Base-by-base conservation (phyloP, 768 basidiomycete species). In the Antrodiella citrinella region DNA sequence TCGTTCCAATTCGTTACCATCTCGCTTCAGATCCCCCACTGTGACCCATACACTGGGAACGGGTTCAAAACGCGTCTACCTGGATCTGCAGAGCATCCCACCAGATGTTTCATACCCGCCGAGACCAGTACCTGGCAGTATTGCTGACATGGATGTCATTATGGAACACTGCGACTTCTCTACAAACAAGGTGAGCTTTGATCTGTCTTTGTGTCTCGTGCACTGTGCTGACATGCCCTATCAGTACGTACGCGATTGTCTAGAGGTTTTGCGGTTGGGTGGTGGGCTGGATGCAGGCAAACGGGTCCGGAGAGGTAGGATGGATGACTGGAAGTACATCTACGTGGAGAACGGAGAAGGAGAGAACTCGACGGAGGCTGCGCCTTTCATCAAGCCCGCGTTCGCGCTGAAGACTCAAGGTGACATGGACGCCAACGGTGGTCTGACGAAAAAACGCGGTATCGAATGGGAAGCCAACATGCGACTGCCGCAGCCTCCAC, bases 231-330 rank as follows among this genome's bases (percentile, higher is more conserved):
- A n/a, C n/a, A n/a, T n/a, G n/a, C n/a, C n/a, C n/a, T n/a, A n/a
- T 41, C 62, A 96, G 89, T 94, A 89, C 69, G 95, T 98, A n/a
- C 83, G 95, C 38, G 96, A 98, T 63, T 99, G 96, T 60, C 73
- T 99, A 38, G 94, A 98, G 66, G 84, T 95, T 42, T 77, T 99
- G 22, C 81, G 95, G n/a, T 71, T 93, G 11, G 95, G 94, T 2
- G 90, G 77, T 4, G 87, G 91, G 13, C 75, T 98, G 42, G 94
- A 99, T 62, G 84, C 86, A 46, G 85, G 82, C 12, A 81, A 80
- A 40, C 77, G 82, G 18, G 65, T 91, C 24, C 73, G 91, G 54
- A 73, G 92, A 56, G 87, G 84, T 0, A 82, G 80, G 57, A 73
- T 84, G 64, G 82, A 88, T 55, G 77, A 84, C 47, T 95, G 89